Evolutionary conservation across 2,329 filamentous ascomycete species (phyloP).

Genomic region (Venturia asperata): DNA sequence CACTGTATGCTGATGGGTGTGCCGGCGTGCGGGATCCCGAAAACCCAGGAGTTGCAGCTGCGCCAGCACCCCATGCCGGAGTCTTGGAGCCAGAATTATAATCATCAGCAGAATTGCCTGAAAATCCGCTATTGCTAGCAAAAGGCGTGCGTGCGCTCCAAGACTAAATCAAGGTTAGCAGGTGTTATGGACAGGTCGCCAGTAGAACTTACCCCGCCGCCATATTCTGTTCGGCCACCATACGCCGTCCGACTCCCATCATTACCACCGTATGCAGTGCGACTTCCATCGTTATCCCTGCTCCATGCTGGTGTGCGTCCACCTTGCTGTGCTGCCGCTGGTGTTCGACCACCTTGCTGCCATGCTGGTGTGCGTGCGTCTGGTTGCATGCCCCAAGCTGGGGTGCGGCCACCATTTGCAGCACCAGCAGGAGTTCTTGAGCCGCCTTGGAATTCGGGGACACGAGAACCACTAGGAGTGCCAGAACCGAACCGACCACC

Average conservation of each 20-base stretch:
- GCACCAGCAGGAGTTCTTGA: slow-evolving; percentile 38
- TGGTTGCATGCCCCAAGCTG: slow-evolving; percentile 39
- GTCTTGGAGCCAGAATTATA: slow-evolving; percentile 69
- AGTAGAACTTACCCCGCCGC: slow-evolving; percentile 38
- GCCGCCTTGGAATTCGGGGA: slow-evolving; percentile 35
- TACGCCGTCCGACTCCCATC: slow-evolving; percentile 70
- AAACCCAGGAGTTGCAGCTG: slow-evolving; percentile 16
- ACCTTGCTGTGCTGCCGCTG: slow-evolving; percentile 28
- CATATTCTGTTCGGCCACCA: slow-evolving; percentile 43
- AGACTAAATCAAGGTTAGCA: slow-evolving; percentile 22
- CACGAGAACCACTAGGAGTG: slow-evolving; percentile 32
- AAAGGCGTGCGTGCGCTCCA: slow-evolving; percentile 47
- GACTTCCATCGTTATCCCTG: slow-evolving; percentile 33
- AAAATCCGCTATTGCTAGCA: slow-evolving; percentile 61
- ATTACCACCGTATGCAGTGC: slow-evolving; percentile 40
- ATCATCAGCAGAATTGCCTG: slow-evolving; percentile 35
- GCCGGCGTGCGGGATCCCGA: slow-evolving; percentile 16
- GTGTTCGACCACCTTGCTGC: slow-evolving; percentile 27
- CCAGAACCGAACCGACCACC: slow-evolving; percentile 24
- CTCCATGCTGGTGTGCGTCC: slow-evolving; percentile 34
- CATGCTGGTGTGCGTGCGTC: slow-evolving; percentile 20
- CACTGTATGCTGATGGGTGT: slow-evolving; percentile 40
- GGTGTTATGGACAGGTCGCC: slow-evolving; percentile 20
- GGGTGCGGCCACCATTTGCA: slow-evolving; percentile 46
- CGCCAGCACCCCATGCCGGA: slow-evolving; percentile 44